These are phyloP conservation scores for Xerocomus potaroensis DNA, from an alignment of 768 basidiomycete species.

Conservation along the genomic window DNA sequence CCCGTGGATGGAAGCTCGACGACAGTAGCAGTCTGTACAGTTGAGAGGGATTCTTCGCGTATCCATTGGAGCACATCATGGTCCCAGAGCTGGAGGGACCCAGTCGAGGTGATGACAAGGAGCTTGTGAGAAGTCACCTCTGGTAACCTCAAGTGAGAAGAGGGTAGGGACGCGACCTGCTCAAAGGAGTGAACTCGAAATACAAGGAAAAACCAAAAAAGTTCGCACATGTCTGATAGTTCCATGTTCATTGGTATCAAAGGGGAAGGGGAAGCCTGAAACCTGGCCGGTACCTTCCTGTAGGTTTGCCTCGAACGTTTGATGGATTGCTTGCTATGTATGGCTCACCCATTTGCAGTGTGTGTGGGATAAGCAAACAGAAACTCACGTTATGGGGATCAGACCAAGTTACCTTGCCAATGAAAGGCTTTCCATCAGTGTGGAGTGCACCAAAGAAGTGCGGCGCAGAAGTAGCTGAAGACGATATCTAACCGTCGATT, in stretches of 20 bases:
- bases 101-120: constrained; percentile 67
- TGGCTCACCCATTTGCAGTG: constrained; percentile 1
- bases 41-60: constrained; percentile 75
- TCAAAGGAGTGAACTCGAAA: background rate
- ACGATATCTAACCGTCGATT: constrained; percentile 34
- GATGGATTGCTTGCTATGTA: constrained; percentile 47
- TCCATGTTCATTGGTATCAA: constrained; percentile 64
- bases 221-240: constrained; percentile 58
- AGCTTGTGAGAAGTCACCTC: constrained; percentile 37
- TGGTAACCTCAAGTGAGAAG: constrained; percentile 36
- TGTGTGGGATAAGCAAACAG: background rate
- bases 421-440: constrained; percentile 45
- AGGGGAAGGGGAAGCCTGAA: constrained; percentile 55
- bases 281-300: constrained; percentile 43
- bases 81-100: constrained; percentile 73
- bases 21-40: constrained; percentile 60
- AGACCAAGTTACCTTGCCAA: constrained; percentile 69
- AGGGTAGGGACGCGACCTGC: constrained; percentile 50
- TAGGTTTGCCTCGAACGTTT: constrained; percentile 50
- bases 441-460: constrained; percentile 57
- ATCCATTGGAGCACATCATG: constrained; percentile 61
- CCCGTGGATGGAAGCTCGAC: constrained; percentile 69
- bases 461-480: constrained; percentile 41
- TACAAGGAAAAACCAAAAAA: background rate
- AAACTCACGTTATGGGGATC: constrained; percentile 47